These are phyloP conservation scores for Lanmaoa pseudosensibilis DNA, from an alignment of 768 basidiomycete genomes.

Conservation along the genomic window DNA sequence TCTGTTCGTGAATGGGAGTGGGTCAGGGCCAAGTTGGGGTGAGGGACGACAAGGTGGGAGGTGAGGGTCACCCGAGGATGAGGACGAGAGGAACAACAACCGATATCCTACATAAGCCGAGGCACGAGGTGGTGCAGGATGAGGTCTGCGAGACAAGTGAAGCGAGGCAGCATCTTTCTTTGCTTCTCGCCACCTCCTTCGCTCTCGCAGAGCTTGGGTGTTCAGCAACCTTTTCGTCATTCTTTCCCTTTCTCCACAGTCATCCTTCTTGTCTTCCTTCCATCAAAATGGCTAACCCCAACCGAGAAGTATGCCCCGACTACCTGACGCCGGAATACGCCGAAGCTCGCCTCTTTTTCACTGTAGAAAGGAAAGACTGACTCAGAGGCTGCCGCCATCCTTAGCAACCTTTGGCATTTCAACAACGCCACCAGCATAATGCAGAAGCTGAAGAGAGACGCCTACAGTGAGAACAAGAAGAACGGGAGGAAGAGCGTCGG, in stretches of 20 bases:
- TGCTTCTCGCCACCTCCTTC: not conserved
- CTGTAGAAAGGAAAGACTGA: not conserved
- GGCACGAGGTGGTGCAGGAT: not conserved
- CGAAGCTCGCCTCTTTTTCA: not conserved
- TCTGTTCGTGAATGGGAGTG: no score
- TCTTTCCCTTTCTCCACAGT: no score
- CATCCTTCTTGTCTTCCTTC: no score
- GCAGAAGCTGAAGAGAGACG: accelerated
- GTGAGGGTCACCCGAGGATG: no score
- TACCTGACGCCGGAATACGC: accelerated
- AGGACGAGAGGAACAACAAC: no score
- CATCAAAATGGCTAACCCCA: not conserved
- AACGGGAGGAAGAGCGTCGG: not conserved
- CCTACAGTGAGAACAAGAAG: not conserved
- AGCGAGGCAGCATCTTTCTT: not conserved
- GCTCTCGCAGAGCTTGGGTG: not conserved
- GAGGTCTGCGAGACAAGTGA: not conserved
- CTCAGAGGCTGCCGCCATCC: accelerated
- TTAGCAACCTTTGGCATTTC: not conserved
- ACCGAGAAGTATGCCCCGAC: not conserved
- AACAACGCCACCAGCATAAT: not conserved
- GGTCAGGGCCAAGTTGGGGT: no score
- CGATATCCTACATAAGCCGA: not conserved
- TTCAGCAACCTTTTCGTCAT: no score
- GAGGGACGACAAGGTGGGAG: no score